Evolutionary conservation across 495 filamentous ascomycete species (phyloP).

Genomic region (Jackrogersella multiformis): DNA sequence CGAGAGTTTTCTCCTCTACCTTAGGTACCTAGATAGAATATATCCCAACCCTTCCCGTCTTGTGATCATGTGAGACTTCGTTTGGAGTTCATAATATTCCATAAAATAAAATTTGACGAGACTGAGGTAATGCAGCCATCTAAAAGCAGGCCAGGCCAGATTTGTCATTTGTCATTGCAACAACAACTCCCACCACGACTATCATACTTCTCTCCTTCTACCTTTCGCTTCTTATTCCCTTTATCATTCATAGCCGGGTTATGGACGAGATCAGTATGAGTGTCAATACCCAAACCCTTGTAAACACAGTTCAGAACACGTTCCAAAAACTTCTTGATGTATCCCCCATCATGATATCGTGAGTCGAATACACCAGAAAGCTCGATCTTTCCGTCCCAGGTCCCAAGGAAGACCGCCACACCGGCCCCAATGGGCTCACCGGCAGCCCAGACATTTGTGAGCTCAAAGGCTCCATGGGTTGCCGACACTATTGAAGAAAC

Average conservation of each 20-base stretch:
- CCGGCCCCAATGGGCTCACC: constrained; percentile 31
- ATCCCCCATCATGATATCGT: constrained; percentile 24
- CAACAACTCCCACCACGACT: background rate
- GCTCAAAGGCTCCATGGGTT: constrained; percentile 9
- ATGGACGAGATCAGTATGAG: background rate
- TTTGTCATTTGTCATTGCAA: background rate
- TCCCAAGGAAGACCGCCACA: constrained; percentile 27
- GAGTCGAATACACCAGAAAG: constrained; percentile 27
- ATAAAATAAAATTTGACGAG: too few relatives aligned
- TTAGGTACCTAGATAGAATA: too few relatives aligned
- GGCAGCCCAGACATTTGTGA: constrained; percentile 21
- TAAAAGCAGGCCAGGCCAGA: background rate
- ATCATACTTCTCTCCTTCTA: background rate
- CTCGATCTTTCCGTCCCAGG: constrained; percentile 31
- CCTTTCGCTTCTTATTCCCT: background rate
- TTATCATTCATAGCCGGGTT: background rate
- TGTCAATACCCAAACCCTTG: constrained; percentile 10
- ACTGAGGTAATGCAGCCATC: background rate
- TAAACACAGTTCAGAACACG: constrained; percentile 16
- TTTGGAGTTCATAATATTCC: too few relatives aligned
- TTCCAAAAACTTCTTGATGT: constrained; percentile 15
- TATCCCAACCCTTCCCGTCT: too few relatives aligned
- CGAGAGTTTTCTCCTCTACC: too few relatives aligned
- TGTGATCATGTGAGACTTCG: too few relatives aligned
- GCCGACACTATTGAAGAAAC: constrained; percentile 17